Conservation (phyloP, 441 rosid genomes). For the Daphne laureola region DNA sequence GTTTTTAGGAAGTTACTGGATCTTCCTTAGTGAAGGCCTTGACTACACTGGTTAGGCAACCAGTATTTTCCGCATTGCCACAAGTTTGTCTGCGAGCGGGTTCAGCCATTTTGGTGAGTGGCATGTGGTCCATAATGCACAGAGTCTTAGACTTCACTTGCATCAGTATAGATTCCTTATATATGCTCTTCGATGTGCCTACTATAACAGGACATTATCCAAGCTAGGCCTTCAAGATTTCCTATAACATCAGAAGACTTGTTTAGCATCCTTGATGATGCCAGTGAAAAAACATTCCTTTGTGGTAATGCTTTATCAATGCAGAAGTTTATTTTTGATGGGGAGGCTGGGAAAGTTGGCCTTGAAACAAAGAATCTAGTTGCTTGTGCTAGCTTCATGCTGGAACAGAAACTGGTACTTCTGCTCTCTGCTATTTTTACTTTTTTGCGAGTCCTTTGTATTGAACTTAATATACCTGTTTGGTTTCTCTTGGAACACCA, state of each 20-base stretch:
- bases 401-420: slow-evolving; percentile 84
- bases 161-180: slow-evolving; percentile 3
- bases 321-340: slow-evolving; percentile 87
- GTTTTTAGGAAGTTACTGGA: slow-evolving; percentile 59
- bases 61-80: slow-evolving; percentile 61
- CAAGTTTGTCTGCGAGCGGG: slow-evolving; percentile 72
- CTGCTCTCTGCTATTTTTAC: slow-evolving; percentile 9
- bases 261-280: slow-evolving; percentile 83
- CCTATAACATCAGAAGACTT: slow-evolving; percentile 69
- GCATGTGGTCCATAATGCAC: slow-evolving; percentile 7
- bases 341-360: slow-evolving; percentile 73
- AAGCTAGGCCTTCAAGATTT: slow-evolving; percentile 54
- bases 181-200: slow-evolving; percentile 12
- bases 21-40: slow-evolving; percentile 55
- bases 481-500: not conserved
- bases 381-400: slow-evolving; percentile 77
- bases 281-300: slow-evolving; percentile 89
- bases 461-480: not conserved
- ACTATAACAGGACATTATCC: slow-evolving; percentile 69
- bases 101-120: slow-evolving; percentile 70
- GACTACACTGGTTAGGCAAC: slow-evolving; percentile 51
- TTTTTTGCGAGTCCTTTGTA: slow-evolving; percentile 5
- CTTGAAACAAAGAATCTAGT: slow-evolving; percentile 78
- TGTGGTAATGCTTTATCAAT: slow-evolving; percentile 57
- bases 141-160: slow-evolving; percentile 4